phyloP scores from a whole-genome alignment of 1,284 basidiomycete genomes.

The Sanguinoderma infundibulare region DNA sequence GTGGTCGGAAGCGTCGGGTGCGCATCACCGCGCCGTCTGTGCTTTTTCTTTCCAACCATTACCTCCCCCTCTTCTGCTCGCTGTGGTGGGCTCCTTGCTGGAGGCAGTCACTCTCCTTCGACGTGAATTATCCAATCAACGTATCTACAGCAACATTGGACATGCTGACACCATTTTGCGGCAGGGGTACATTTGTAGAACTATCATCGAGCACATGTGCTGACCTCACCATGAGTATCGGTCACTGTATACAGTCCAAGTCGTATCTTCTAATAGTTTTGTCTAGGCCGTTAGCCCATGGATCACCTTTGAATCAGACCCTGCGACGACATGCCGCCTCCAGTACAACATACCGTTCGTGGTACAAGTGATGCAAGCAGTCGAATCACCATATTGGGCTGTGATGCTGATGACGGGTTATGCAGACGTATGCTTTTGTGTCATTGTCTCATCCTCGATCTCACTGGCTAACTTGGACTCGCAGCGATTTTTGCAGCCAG shows the following conservation, averaged over 20 bases:
- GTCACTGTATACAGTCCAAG: no score
- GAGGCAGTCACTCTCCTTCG: not conserved
- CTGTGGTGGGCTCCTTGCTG: not conserved
- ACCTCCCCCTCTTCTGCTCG: not conserved
- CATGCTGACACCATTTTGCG: not conserved
- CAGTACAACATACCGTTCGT: not conserved
- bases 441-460: not conserved
- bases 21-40: constrained; percentile 5
- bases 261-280: not conserved
- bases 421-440: not conserved
- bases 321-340: not conserved
- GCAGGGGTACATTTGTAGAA: not conserved
- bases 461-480: not conserved
- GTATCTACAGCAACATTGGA: no score
- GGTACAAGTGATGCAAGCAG: not conserved
- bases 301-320: not conserved
- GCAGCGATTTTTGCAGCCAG: not conserved
- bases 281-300: not conserved
- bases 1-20: no score
- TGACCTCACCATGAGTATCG: not conserved
- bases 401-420: not conserved
- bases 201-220: not conserved
- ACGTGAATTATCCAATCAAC: not conserved
- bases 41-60: constrained; percentile 7
- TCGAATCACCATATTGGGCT: not conserved